phyloP scores from a whole-genome alignment of 768 basidiomycete genomes.

The Collybiopsis confluens region DNA sequence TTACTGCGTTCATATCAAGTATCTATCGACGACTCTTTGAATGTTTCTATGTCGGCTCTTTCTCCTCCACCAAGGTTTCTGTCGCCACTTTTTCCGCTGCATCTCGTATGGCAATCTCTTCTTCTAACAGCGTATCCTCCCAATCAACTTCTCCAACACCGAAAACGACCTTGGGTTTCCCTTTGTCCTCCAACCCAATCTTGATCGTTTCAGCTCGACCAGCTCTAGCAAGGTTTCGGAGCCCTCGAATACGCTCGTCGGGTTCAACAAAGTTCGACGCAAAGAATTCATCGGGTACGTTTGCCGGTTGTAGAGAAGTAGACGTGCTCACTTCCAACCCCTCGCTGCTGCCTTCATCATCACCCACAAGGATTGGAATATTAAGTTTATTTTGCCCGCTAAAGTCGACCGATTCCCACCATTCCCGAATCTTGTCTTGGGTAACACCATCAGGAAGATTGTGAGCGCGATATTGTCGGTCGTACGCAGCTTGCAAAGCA shows the following conservation, averaged over 20 bases:
- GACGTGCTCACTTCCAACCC: conserved; percentile 19
- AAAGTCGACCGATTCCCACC: conserved; percentile 45
- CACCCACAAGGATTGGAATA: conserved; percentile 11
- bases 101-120: not conserved
- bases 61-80: no score
- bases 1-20: no score
- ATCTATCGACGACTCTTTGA: not conserved
- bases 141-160: conserved; percentile 13
- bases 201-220: conserved; percentile 39
- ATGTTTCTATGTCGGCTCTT: no score
- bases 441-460: conserved; percentile 47
- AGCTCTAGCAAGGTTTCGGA: conserved; percentile 43
- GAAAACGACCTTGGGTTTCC: conserved; percentile 44
- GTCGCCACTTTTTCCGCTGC: not conserved
- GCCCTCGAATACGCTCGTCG: conserved; percentile 26
- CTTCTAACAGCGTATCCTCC: conserved; percentile 2
- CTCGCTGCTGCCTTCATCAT: conserved; percentile 23
- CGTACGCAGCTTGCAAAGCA: conserved; percentile 27
- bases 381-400: conserved; percentile 7
- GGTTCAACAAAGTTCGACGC: conserved; percentile 32
- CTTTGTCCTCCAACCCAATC: conserved; percentile 31
- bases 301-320: conserved; percentile 11
- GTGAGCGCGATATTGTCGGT: conserved; percentile 42
- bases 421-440: conserved; percentile 35
- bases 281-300: conserved; percentile 8